A percentile compares a stretch with the other conserved stretches of the same genome.
phyloP scores from a whole-genome alignment of 139 green algal genomes.

The Chlamydomonas sphaeroides region DNA sequence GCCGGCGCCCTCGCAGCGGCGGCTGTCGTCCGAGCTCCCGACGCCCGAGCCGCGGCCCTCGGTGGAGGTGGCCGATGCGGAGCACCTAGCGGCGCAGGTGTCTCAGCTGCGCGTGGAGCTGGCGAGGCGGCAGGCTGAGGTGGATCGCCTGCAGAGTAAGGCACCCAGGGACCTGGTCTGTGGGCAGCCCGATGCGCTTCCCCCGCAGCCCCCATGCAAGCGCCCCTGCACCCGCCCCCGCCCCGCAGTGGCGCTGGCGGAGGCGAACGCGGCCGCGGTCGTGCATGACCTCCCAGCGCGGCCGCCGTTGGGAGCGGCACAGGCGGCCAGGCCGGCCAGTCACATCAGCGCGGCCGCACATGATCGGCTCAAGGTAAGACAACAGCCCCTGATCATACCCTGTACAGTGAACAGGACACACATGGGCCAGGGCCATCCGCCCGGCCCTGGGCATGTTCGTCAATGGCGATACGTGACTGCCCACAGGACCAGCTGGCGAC shows the following conservation, averaged over 20 bases:
- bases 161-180: too few relatives aligned
- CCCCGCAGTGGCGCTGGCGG: conserved; percentile 9
- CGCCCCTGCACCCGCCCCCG: too few relatives aligned
- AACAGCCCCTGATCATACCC: too few relatives aligned
- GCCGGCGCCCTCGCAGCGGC: too few relatives aligned
- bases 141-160: conserved; percentile 43
- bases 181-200: too few relatives aligned
- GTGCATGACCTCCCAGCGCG: not conserved
- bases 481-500: conserved; percentile 41
- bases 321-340: not conserved
- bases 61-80: not conserved
- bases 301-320: not conserved
- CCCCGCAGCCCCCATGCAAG: too few relatives aligned
- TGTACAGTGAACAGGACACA: too few relatives aligned
- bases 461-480: too few relatives aligned
- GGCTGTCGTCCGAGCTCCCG: too few relatives aligned
- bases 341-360: not conserved
- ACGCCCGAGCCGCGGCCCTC: too few relatives aligned
- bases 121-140: conserved; percentile 42
- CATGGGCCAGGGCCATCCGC: too few relatives aligned
- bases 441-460: too few relatives aligned
- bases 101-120: conserved; percentile 45
- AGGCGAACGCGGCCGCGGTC: not conserved
- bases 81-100: conserved; percentile 46
- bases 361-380: not conserved